Evolutionary conservation across 108 stramenopile species (phyloP), one percentile per base, ranked within the genome.

Genomic region (Skeletonema potamos): DNA sequence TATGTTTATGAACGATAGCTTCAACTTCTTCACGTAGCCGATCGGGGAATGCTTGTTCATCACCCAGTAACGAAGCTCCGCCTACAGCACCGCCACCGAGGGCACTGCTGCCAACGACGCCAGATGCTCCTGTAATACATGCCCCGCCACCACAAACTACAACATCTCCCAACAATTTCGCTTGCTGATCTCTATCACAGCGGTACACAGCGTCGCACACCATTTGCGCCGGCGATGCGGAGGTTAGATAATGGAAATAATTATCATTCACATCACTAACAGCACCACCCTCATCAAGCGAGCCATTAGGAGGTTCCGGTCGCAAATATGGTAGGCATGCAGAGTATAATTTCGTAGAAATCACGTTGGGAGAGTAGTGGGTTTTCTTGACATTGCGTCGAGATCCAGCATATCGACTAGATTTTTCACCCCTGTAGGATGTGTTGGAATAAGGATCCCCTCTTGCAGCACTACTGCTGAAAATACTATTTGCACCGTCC

Each of bases 181-280:
- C 88, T 58, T 96, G 95, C 64, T 96, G 95, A 69, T 96, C 95
- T 7, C 92, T 87, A 76, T 93, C 90, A 61, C 95, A 96, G 5
- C 81, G 85, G 74, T 88, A 93, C 24, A 91, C 95, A 5, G 95
- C 78, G 68, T 93, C 95, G 55, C 90, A 91, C 12, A 96, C 82
- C 89, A 96, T 91, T 77, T 83, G 79, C 3, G 92, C 90, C 27
- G 93, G 79, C 12, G 92, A 83, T 20, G 80, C 64, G 7, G 89
- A 82, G 5, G 93, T 88, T 0, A 92, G 33, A 32, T 68, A 72
- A n/a, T 64, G 64, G 55, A 79, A 76, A 44, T 64, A 54, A 4
- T 56, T 63, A 3, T 64, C 64, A 27, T 71, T 57, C 4, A 74
- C 33, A 6, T 33, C 24, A 18, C 37, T 66, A 20, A 13, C 20